phyloP scores from a whole-genome alignment of 805 yeast genomes.

The Jamesozyma piceae region DNA sequence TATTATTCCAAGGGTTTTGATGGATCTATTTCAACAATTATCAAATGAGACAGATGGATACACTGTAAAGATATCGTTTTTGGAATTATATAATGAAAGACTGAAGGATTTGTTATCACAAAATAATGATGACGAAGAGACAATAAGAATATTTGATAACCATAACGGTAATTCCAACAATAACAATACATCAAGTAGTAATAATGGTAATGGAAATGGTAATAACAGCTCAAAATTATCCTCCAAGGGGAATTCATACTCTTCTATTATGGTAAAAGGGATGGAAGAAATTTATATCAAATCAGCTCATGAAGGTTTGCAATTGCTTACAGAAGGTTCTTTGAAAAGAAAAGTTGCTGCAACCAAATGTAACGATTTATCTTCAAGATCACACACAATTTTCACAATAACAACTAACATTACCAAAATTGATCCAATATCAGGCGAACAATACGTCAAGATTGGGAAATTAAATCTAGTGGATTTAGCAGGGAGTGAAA shows the following conservation, averaged over 20 bases:
- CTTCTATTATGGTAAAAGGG: constrained; percentile 44
- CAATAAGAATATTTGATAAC: constrained; percentile 45
- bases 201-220: background rate
- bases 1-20: constrained; percentile 50
- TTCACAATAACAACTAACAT: constrained; percentile 59
- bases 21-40: constrained; percentile 44
- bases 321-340: constrained; percentile 47
- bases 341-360: constrained; percentile 62
- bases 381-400: constrained; percentile 74
- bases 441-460: constrained; percentile 42
- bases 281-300: constrained; percentile 46
- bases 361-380: constrained; percentile 66
- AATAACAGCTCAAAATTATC: constrained; percentile 1
- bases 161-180: constrained; percentile 4
- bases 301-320: constrained; percentile 42
- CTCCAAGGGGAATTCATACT: constrained; percentile 1
- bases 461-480: constrained; percentile 71
- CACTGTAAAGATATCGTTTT: constrained; percentile 60
- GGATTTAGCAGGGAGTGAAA: constrained; percentile 92
- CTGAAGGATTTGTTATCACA: constrained; percentile 50
- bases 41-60: constrained; percentile 38
- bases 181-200: background rate
- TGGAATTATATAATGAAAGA: constrained; percentile 79
- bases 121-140: constrained; percentile 34
- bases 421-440: constrained; percentile 38